Evolutionary conservation across 495 filamentous ascomycete species (phyloP).

Genomic region (Annulohypoxylon moriforme): DNA sequence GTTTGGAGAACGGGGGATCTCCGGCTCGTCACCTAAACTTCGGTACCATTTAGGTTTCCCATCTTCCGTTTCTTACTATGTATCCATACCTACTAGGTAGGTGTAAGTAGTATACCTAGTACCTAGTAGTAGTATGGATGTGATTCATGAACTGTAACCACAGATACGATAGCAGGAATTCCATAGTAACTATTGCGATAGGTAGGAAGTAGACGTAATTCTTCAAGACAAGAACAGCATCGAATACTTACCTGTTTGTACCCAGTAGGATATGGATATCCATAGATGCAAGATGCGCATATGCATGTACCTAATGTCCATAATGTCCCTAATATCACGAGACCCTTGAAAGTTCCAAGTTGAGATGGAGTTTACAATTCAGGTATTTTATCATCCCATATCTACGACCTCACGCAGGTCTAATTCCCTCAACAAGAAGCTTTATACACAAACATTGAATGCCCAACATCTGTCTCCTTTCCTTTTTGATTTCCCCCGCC

Average conservation of each 20-base stretch:
- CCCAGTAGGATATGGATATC: too few species aligned
- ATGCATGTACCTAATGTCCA: background rate
- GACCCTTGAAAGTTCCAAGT: constrained; percentile 6
- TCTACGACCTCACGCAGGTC: background rate
- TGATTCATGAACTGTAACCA: background rate
- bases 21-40: background rate
- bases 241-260: too few species aligned
- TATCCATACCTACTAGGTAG: background rate
- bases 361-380: constrained; percentile 12
- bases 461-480: background rate
- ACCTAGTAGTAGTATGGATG: background rate
- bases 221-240: background rate
- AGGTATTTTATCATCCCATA: background rate
- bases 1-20: background rate
- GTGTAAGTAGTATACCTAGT: too few species aligned
- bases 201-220: background rate
- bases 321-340: background rate
- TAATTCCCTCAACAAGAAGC: background rate
- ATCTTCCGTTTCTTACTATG: background rate
- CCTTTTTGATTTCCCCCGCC: constrained; percentile 11
- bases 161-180: background rate
- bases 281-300: background rate
- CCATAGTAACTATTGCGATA: background rate
- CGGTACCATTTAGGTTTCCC: background rate
- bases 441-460: constrained; percentile 24